Evolutionary conservation across 2,329 filamentous ascomycete genomes (phyloP).

Genomic region (Fusarium sp.): DNA sequence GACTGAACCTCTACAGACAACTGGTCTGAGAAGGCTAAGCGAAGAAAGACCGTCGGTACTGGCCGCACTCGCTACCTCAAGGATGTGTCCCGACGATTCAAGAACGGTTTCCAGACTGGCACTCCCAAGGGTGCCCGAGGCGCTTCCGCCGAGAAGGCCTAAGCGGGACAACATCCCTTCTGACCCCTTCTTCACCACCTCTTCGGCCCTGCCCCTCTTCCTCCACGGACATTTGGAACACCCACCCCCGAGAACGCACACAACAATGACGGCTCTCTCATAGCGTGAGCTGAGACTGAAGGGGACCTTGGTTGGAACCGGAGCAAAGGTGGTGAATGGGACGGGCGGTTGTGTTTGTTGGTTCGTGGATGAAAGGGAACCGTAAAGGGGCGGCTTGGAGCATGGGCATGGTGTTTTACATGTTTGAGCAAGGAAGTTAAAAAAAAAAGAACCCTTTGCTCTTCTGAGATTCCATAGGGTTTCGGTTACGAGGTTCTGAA

Average conservation of each 20-base stretch:
- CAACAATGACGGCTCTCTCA: constrained; percentile 25
- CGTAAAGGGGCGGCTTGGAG: constrained; percentile 50
- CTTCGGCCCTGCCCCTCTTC: constrained; percentile 31
- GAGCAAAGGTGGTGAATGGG: constrained; percentile 35
- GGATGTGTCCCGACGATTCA: constrained; percentile 91
- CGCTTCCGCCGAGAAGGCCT: constrained; percentile 60
- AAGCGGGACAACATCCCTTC: constrained; percentile 45
- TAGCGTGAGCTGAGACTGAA: constrained; percentile 31
- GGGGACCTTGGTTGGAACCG: constrained; percentile 27
- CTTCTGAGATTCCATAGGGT: constrained; percentile 53
- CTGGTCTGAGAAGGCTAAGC: constrained; percentile 99
- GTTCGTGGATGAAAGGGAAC: constrained; percentile 40
- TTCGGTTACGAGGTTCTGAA: constrained; percentile 53
- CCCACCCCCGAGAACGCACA: constrained; percentile 20
- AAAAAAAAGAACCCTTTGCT: constrained; percentile 47
- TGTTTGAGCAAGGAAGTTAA: constrained; percentile 52
- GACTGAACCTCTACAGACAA: constrained; percentile 76
- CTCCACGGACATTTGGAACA: constrained; percentile 26
- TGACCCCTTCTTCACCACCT: constrained; percentile 37
- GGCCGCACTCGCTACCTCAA: constrained; percentile 97
- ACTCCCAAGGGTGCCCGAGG: constrained; percentile 87
- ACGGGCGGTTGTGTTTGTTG: constrained; percentile 39
- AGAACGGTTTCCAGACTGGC: constrained; percentile 97
- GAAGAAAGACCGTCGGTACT: constrained; percentile 98
- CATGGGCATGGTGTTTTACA: constrained; percentile 57